phyloP scores from a whole-genome alignment of 2,329 filamentous ascomycete species.

The Aspergillus floridensis region DNA sequence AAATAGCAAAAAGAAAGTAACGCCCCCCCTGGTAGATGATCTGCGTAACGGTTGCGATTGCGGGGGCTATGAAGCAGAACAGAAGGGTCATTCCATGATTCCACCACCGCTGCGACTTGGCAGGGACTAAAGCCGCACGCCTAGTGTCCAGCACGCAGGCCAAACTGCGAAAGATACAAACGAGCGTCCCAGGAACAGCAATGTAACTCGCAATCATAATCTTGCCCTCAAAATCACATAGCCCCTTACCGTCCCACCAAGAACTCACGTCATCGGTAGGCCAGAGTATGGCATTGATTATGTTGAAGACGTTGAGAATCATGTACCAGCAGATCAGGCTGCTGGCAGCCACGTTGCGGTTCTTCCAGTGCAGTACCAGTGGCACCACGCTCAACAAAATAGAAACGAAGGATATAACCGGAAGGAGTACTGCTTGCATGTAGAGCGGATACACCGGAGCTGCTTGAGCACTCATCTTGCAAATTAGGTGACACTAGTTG shows the following conservation, averaged over 20 bases:
- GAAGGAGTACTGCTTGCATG: slow-evolving; percentile 43
- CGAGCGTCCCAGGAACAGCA: slow-evolving; percentile 52
- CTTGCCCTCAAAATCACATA: slow-evolving; percentile 65
- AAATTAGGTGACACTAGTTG: neutral
- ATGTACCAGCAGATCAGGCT: slow-evolving; percentile 57
- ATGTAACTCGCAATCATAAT: slow-evolving; percentile 54
- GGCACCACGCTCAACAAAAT: slow-evolving; percentile 57
- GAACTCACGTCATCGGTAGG: slow-evolving; percentile 52
- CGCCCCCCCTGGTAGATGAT: slow-evolving; percentile 59
- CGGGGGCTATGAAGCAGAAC: slow-evolving; percentile 57
- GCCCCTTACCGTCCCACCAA: slow-evolving; percentile 59
- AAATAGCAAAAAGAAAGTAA: slow-evolving; percentile 58
- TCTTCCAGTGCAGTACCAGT: slow-evolving; percentile 58
- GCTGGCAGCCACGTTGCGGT: slow-evolving; percentile 59
- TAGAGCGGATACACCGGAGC: slow-evolving; percentile 24
- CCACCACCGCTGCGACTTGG: slow-evolving; percentile 47
- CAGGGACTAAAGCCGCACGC: slow-evolving; percentile 52
- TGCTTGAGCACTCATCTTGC: slow-evolving; percentile 6
- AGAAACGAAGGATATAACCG: slow-evolving; percentile 50
- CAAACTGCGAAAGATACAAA: slow-evolving; percentile 60
- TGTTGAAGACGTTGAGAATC: slow-evolving; percentile 56
- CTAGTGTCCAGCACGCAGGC: slow-evolving; percentile 61
- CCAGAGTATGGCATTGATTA: slow-evolving; percentile 66
- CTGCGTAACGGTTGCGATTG: slow-evolving; percentile 56
- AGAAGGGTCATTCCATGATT: slow-evolving; percentile 52